A percentile compares a stretch with the other conserved stretches of the same genome.
phyloP scores from a whole-genome alignment of 352 stramenopile species.

The Globisporangium barbulae region DNA sequence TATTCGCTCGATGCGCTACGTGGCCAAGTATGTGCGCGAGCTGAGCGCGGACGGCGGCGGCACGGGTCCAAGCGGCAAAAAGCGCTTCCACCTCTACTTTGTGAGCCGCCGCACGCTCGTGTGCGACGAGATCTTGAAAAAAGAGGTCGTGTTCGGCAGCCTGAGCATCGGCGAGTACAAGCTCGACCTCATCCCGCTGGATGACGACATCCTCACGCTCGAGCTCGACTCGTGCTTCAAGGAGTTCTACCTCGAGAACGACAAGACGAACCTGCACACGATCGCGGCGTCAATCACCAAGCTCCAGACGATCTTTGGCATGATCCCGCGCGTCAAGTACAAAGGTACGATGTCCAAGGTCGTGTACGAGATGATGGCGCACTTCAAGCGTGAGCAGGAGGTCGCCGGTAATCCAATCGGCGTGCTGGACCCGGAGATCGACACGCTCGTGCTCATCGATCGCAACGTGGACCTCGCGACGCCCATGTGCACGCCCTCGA shows the following conservation, averaged over 20 bases:
- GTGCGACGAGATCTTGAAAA: slow-evolving; percentile 91
- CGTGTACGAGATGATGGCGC: slow-evolving; percentile 90
- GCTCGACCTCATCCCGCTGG: slow-evolving; percentile 94
- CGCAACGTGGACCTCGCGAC: slow-evolving; percentile 94
- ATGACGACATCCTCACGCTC: slow-evolving; percentile 93
- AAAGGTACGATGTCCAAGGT: slow-evolving; percentile 90
- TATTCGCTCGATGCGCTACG: slow-evolving; percentile 69
- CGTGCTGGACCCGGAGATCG: slow-evolving; percentile 85
- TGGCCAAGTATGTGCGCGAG: slow-evolving; percentile 77
- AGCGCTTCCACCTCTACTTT: slow-evolving; percentile 88
- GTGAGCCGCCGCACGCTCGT: slow-evolving; percentile 89
- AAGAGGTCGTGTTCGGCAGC: slow-evolving; percentile 84
- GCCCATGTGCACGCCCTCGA: slow-evolving; percentile 94
- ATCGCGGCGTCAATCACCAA: slow-evolving; percentile 90
- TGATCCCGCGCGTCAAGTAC: slow-evolving; percentile 94
- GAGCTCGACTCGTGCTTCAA: slow-evolving; percentile 89
- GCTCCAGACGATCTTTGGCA: slow-evolving; percentile 91
- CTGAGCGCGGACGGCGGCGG: slow-evolving; percentile 32
- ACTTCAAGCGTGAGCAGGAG: slow-evolving; percentile 91
- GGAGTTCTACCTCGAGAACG: slow-evolving; percentile 86
- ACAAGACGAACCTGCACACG: slow-evolving; percentile 87
- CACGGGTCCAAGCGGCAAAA: slow-evolving; percentile 33
- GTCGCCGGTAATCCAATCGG: slow-evolving; percentile 73
- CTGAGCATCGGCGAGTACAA: slow-evolving; percentile 88
- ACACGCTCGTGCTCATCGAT: slow-evolving; percentile 95